These are phyloP conservation scores for Aspergillus sp. DNA, from an alignment of 2,329 filamentous ascomycete species.

Conservation along the genomic window DNA sequence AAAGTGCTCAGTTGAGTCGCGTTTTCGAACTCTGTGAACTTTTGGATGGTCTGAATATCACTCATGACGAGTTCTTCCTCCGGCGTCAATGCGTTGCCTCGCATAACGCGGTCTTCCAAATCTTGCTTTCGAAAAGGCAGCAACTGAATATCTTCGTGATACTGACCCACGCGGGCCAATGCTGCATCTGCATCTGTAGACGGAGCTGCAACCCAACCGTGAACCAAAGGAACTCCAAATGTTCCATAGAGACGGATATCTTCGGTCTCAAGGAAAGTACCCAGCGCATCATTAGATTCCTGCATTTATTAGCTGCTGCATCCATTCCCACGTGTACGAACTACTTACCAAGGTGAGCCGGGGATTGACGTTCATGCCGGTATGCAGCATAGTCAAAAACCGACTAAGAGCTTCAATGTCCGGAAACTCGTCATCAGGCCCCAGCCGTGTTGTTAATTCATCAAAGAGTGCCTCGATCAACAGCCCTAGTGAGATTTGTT, in stretches of 20 bases:
- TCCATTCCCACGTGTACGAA: background rate
- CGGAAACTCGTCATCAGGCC: constrained; percentile 69
- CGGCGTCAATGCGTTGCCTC: constrained; percentile 60
- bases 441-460: constrained; percentile 78
- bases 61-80: constrained; percentile 79
- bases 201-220: constrained; percentile 81
- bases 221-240: constrained; percentile 84
- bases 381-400: constrained; percentile 86
- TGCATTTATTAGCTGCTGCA: constrained; percentile 35
- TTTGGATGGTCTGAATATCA: constrained; percentile 81
- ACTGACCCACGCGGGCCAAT: constrained; percentile 72
- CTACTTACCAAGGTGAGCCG: constrained; percentile 66
- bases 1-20: constrained; percentile 84
- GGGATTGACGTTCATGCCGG: constrained; percentile 97
- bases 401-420: constrained; percentile 85
- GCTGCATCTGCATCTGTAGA: constrained; percentile 68
- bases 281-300: constrained; percentile 49
- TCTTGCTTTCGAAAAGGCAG: constrained; percentile 87
- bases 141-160: constrained; percentile 90
- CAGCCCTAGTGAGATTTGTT: constrained; percentile 83
- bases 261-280: constrained; percentile 80
- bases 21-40: constrained; percentile 70
- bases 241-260: constrained; percentile 92
- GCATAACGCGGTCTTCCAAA: constrained; percentile 73
- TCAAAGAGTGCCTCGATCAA: constrained; percentile 89